phyloP scores from a whole-genome alignment of 768 basidiomycete species.

The Calvatia gigantea region DNA sequence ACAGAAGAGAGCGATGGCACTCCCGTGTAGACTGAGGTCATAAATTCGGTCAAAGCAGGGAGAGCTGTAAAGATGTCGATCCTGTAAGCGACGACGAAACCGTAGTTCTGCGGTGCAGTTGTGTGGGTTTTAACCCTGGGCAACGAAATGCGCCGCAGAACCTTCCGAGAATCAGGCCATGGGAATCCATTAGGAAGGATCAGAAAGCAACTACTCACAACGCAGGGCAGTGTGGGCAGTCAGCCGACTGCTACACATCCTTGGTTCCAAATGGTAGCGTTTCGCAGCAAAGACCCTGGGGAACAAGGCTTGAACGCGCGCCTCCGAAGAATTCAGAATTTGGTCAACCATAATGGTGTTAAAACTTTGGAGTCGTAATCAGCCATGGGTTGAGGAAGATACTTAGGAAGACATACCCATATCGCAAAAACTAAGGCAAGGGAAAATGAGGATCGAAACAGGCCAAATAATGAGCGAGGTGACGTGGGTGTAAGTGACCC shows the following conservation, averaged over 20 bases:
- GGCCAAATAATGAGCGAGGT: not conserved
- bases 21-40: constrained; percentile 35
- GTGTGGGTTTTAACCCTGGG: not conserved
- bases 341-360: constrained; percentile 76
- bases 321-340: constrained; percentile 74
- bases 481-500: constrained; percentile 62
- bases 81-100: constrained; percentile 66
- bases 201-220: constrained; percentile 54
- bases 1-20: constrained; percentile 58
- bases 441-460: not conserved
- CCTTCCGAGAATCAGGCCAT: constrained; percentile 38
- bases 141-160: constrained; percentile 15
- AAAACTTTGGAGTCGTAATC: too few species aligned
- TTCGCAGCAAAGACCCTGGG: constrained; percentile 61
- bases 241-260: constrained; percentile 72
- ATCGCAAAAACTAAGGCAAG: constrained; percentile 13
- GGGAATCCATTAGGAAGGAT: constrained; percentile 44
- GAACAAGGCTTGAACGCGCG: constrained; percentile 53
- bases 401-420: constrained; percentile 17
- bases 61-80: constrained; percentile 51
- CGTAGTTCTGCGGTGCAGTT: constrained; percentile 45
- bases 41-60: constrained; percentile 55
- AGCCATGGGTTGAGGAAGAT: too few species aligned
- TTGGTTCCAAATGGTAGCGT: constrained; percentile 57
- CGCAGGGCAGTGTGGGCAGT: constrained; percentile 48